Evolutionary conservation across 1,284 basidiomycete genomes (phyloP).

Genomic region (Sanghuangporus baumii): DNA sequence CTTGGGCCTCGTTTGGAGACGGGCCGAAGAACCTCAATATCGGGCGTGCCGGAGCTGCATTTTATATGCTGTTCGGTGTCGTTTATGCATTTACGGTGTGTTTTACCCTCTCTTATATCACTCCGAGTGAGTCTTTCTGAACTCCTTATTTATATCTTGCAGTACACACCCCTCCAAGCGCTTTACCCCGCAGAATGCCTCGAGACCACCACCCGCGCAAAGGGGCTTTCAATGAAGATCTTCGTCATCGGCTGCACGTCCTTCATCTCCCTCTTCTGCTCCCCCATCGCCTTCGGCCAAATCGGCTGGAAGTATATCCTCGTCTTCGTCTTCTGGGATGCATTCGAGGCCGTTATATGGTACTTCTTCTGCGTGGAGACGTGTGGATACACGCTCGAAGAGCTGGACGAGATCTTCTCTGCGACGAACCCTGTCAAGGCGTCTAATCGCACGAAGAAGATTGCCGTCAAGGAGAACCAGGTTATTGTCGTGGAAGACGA

Average conservation of each 20-base stretch:
- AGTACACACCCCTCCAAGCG: constrained; percentile 29
- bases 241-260: constrained; percentile 21
- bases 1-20: constrained; percentile 23
- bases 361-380: constrained; percentile 33
- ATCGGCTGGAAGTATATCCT: constrained; percentile 25
- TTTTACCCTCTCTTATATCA: neutral
- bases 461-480: neutral
- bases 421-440: constrained; percentile 31
- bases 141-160: neutral
- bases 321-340: constrained; percentile 30
- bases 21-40: constrained; percentile 23
- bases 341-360: constrained; percentile 30
- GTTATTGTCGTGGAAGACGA: neutral
- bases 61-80: constrained; percentile 20
- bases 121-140: neutral
- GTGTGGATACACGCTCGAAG: constrained; percentile 27
- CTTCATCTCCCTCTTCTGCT: constrained; percentile 28
- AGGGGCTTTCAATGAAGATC: constrained; percentile 28
- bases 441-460: constrained; percentile 24
- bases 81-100: constrained; percentile 20
- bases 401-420: constrained; percentile 33
- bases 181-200: constrained; percentile 34
- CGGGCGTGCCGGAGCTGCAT: constrained; percentile 26
- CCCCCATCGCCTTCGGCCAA: constrained; percentile 19
- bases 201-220: constrained; percentile 32